Evolutionary conservation across 2,329 filamentous ascomycete genomes (phyloP), one percentile per base, ranked within the genome.

Genomic region (Trichoderma semiorbis): DNA sequence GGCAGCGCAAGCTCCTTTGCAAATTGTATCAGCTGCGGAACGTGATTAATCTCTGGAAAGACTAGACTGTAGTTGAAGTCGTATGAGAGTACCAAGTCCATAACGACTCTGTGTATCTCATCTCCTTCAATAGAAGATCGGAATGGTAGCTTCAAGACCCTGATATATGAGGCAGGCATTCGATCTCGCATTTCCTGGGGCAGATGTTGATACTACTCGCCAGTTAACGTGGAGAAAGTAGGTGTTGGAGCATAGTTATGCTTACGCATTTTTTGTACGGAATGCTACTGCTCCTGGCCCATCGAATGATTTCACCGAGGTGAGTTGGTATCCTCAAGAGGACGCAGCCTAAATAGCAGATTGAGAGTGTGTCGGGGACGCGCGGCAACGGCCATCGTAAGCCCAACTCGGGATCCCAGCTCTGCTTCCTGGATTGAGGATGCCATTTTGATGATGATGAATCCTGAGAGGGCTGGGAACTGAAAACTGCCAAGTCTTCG

Each of bases 301-400:
- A 97, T 58, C 84, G 83, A 69, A 86, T 86, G 14, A 98, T 81
- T 74, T 97, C 93, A 12, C 90, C 91, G 8, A 95, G 83, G 26
- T 90, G 89, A n/a, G 93, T 85, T 0, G 95, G 94, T 70, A 96
- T 84, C 70, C 92, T 89, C 75, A 97, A 84, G 30, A 97, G 84
- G 60, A 96, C 77, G 47, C 90, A 90, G 1, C 90, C 95, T 39
- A 98, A 81, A 81, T 98, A 98, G 78, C 93, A 94, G 12, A 97
- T 79, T 1, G 86, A 90, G 67, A 98, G 81, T 0, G 91, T 92
- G 75, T 97, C 95, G 55, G 93, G 83, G 43, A 97, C 83, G 66
- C 84, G 89, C 1, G 95, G 94, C 75, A 89, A 76, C 62, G 85
- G 83, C 84, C 89, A 87, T 58, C 83, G 79, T 75, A 83, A 80